phyloP scores from a whole-genome alignment of 2,329 filamentous ascomycete genomes.

The Penicillium freii region DNA sequence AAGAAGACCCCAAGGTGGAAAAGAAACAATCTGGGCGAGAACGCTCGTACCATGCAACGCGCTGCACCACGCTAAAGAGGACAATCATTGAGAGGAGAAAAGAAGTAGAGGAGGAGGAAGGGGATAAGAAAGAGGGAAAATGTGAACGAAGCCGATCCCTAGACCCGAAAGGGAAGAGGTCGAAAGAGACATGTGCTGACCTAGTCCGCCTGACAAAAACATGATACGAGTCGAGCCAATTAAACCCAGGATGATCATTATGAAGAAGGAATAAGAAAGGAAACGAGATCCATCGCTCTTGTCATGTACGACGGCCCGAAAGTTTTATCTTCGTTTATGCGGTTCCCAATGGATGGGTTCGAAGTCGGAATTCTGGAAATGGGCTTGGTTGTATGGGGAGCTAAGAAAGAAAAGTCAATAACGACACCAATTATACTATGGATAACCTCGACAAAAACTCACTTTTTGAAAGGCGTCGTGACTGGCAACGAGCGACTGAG shows the following conservation, averaged over 20 bases:
- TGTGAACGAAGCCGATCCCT: background rate
- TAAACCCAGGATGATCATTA: background rate
- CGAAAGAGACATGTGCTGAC: background rate
- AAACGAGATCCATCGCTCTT: conserved; percentile 19
- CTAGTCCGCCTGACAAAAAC: background rate
- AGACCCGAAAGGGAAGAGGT: background rate
- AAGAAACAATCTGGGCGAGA: conserved; percentile 13
- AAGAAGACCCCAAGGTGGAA: conserved; percentile 2
- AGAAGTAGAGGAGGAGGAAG: background rate
- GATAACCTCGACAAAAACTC: conserved; percentile 10
- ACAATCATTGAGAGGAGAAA: conserved; percentile 10
- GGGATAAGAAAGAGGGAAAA: background rate
- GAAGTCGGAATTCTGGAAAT: conserved; percentile 48
- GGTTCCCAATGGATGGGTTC: conserved; percentile 48
- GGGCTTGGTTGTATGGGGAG: conserved; percentile 46
- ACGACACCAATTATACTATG: background rate
- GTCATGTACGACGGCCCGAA: background rate
- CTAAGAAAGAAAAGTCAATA: conserved; percentile 22
- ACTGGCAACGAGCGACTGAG: conserved; percentile 42
- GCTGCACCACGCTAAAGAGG: conserved; percentile 25
- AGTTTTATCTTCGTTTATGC: conserved; percentile 31
- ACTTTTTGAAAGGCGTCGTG: conserved; percentile 45
- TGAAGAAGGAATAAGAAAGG: background rate
- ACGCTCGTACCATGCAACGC: conserved; percentile 24
- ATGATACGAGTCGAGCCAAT: background rate